Evolutionary conservation across 192 early-diverging fungal species (phyloP).

Genomic region (Gonapodya prolifera): DNA sequence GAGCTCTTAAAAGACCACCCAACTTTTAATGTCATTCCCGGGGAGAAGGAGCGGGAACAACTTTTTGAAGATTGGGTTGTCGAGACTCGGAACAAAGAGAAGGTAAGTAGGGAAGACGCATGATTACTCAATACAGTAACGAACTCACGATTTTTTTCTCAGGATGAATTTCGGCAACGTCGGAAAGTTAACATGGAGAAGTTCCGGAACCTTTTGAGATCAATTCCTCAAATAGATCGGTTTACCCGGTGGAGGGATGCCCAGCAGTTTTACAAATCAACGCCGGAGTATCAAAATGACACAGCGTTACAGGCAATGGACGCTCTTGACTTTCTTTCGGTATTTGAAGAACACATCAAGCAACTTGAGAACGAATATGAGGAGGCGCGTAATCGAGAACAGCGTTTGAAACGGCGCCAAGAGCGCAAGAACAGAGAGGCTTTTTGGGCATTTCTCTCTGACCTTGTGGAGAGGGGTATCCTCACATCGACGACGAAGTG

Average conservation of each 20-base stretch:
- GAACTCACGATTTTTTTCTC: neutral
- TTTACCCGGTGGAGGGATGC: constrained; percentile 21
- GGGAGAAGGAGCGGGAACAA: constrained; percentile 41
- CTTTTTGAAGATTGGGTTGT: constrained; percentile 65
- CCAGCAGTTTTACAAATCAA: constrained; percentile 31
- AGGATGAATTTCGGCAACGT: neutral
- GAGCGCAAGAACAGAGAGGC: constrained; percentile 63
- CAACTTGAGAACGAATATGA: constrained; percentile 43
- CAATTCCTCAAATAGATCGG: constrained; percentile 19
- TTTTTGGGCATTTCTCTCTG: constrained; percentile 51
- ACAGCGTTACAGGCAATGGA: constrained; percentile 53
- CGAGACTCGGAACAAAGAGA: constrained; percentile 50
- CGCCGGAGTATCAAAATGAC: constrained; percentile 32
- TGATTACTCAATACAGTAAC: neutral
- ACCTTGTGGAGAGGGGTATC: constrained; percentile 34
- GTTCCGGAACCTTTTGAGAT: constrained; percentile 38
- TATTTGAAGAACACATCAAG: constrained; percentile 69
- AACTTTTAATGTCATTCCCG: constrained; percentile 43
- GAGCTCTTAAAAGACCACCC: constrained; percentile 48
- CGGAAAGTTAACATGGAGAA: constrained; percentile 48
- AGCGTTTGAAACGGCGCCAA: constrained; percentile 23
- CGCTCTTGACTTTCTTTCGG: constrained; percentile 64
- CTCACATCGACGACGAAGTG: constrained; percentile 67
- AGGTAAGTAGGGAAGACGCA: too few species aligned
- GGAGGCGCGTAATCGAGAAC: constrained; percentile 27